phyloP scores from a whole-genome alignment of 2,329 filamentous ascomycete genomes.

The Camillea tinctor region DNA sequence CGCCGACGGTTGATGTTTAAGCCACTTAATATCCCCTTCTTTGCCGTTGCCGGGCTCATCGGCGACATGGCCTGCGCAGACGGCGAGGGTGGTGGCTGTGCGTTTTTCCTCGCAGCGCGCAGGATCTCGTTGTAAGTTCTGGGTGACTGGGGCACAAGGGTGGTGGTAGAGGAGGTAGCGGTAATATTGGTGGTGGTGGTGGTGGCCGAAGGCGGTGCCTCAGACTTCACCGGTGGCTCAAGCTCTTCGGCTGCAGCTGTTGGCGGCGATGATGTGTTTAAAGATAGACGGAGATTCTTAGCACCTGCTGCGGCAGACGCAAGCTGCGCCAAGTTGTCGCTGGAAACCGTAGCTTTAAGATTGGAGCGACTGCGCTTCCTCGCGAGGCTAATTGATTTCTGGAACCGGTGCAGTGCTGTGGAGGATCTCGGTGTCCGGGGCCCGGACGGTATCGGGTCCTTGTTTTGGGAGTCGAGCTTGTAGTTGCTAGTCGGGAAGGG shows the following conservation, averaged over 20 bases:
- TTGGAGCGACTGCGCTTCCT: conserved; percentile 54
- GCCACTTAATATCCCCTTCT: conserved; percentile 36
- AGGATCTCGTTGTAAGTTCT: conserved; percentile 50
- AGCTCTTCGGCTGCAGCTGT: conserved; percentile 30
- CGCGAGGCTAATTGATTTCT: conserved; percentile 52
- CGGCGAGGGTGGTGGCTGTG: conserved; percentile 27
- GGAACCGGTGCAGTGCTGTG: conserved; percentile 47
- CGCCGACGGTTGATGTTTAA: conserved; percentile 38
- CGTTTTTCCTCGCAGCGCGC: conserved; percentile 42
- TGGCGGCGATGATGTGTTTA: conserved; percentile 20
- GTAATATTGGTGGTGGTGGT: no score
- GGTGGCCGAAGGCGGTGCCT: conserved; percentile 20
- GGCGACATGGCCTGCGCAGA: conserved; percentile 19
- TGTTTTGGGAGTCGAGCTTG: conserved; percentile 27
- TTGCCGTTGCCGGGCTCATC: conserved; percentile 20
- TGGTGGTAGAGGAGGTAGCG: conserved; percentile 17
- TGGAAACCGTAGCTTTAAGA: conserved; percentile 39
- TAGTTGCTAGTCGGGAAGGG: conserved; percentile 46
- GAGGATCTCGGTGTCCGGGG: conserved; percentile 43
- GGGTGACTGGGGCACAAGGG: conserved; percentile 28
- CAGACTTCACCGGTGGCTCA: conserved; percentile 21
- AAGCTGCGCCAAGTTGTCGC: conserved; percentile 27
- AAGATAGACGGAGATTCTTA: conserved; percentile 28
- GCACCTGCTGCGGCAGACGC: conserved; percentile 3
- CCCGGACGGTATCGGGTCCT: conserved; percentile 33